Evolutionary conservation across 2,329 filamentous ascomycete genomes (phyloP), one percentile per base, ranked within the genome.

Genomic region (Cladosporium austrohemisphaericum): DNA sequence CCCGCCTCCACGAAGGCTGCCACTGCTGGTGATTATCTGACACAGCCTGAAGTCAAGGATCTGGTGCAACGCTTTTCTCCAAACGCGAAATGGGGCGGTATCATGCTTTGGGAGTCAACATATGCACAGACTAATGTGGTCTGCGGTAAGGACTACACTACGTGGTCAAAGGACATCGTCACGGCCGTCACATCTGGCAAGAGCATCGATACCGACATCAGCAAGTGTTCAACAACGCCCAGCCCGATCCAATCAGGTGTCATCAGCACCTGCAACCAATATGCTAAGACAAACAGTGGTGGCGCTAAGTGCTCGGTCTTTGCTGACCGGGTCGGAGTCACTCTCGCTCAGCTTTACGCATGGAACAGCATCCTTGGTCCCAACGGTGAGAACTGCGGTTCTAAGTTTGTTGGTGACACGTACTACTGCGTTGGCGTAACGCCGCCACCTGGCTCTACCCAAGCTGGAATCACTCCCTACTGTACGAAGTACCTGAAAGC

Each of bases 41-140:
- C 60, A 1, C 74, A 74, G 0, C 50, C 57, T 1, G 70, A 80
- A 51, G 76, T 72, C 2, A 62, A 71, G 46, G 57, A 59, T 2
- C 55, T 81, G 45, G 63, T 80, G 19, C 55, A 64, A n/a, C 57
- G 64, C 33, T 75, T 72, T 53, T 69, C 69, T 52, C 60, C 59
- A 13, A 60, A 66, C 18, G 49, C 66, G 18, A 65, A 63, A 2
- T 82, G 82, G 55, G 79, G 77, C 32, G 80, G 80, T 65, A 68
- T 80, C 32, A 82, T 81, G 78, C 61, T 82, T 4, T 82, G 76
- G 76, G 78, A 81, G 45, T 75, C 77, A 4, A 77, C 74, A 1
- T 68, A 68, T 9, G 71, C 72, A n/a, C 62, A 69, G 10, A 65
- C 66, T 45, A 79, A 79, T 57, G 49, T 63, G 11, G 67, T 72